Percentiles rank a stretch among this genome's conserved stretches.
Evolutionary conservation across 2,329 filamentous ascomycete species (phyloP).

Genomic region (Reticulascus tulasneorum): DNA sequence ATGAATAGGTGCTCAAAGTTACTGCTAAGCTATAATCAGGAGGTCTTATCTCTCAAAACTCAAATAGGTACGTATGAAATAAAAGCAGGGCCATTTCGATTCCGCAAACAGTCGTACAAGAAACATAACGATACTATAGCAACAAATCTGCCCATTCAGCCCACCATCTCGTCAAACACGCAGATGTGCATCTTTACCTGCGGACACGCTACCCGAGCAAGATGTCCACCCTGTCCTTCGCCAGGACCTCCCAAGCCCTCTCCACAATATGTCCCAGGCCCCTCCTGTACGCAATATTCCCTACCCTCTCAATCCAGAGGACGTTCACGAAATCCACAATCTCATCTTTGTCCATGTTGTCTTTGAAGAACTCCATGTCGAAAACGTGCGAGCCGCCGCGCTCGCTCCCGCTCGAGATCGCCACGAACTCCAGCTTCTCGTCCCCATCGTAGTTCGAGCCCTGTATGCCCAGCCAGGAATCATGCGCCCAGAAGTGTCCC

Average conservation of each 20-base stretch:
- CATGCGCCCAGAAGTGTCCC: slow-evolving; percentile 40
- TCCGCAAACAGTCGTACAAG: too few relatives aligned
- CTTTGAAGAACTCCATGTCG: slow-evolving; percentile 33
- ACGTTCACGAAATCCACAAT: slow-evolving; percentile 43
- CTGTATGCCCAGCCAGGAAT: slow-evolving; percentile 41
- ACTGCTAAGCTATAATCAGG: too few relatives aligned
- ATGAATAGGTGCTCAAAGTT: too few relatives aligned
- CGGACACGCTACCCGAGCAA: slow-evolving; percentile 39
- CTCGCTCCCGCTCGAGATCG: slow-evolving; percentile 36
- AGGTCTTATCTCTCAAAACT: too few relatives aligned
- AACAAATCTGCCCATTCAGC: too few relatives aligned
- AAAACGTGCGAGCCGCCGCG: slow-evolving; percentile 20
- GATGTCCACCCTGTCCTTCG: slow-evolving; percentile 35
- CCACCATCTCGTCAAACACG: too few relatives aligned
- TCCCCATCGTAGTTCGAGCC: slow-evolving; percentile 42
- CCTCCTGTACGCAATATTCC: slow-evolving; percentile 35
- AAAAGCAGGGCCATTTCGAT: too few relatives aligned
- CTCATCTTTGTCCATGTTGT: slow-evolving; percentile 37
- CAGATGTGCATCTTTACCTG: too few relatives aligned
- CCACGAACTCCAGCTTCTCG: slow-evolving; percentile 36
- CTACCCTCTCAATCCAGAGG: slow-evolving; percentile 42
- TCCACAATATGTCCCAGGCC: slow-evolving; percentile 39
- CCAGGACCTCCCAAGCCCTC: slow-evolving; percentile 36
- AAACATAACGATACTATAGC: too few relatives aligned
- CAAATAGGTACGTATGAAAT: too few relatives aligned